phyloP scores from a whole-genome alignment of 495 filamentous ascomycete genomes.

The Neurospora sp. region DNA sequence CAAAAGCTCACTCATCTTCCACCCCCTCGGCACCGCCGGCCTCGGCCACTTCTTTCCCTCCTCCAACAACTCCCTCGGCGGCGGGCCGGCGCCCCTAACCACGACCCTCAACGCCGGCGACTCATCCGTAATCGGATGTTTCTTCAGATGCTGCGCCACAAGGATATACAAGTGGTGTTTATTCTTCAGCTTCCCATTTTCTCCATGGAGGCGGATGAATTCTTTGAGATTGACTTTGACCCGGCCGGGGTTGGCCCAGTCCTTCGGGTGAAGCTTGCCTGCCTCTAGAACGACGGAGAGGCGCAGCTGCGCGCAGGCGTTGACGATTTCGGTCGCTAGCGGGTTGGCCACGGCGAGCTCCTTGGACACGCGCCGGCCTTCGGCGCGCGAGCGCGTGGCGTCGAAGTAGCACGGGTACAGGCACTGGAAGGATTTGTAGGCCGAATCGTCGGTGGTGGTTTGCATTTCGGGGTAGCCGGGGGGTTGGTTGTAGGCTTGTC shows the following conservation, averaged over 20 bases:
- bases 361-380: slow-evolving; percentile 67
- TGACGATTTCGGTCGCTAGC: slow-evolving; percentile 78
- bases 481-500: slow-evolving; percentile 10
- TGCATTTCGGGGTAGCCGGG: slow-evolving; percentile 22
- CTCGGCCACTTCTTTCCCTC: slow-evolving; percentile 54
- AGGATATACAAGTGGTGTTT: slow-evolving; percentile 83
- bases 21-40: slow-evolving; percentile 75
- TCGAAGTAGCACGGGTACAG: slow-evolving; percentile 96
- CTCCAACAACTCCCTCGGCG: slow-evolving; percentile 28
- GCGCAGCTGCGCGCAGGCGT: slow-evolving; percentile 65
- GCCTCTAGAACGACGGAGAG: slow-evolving; percentile 78
- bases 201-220: slow-evolving; percentile 11
- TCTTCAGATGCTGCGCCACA: slow-evolving; percentile 60
- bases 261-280: slow-evolving; percentile 84
- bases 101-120: slow-evolving; percentile 59
- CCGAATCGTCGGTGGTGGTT: slow-evolving; percentile 38
- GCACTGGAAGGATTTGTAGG: slow-evolving; percentile 72
- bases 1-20: slow-evolving; percentile 78
- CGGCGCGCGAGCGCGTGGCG: slow-evolving; percentile 54
- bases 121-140: slow-evolving; percentile 61
- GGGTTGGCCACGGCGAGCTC: slow-evolving; percentile 73
- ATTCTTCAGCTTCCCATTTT: slow-evolving; percentile 48
- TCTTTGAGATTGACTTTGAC: slow-evolving; percentile 69
- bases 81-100: slow-evolving; percentile 45
- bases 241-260: slow-evolving; percentile 93